These are phyloP conservation scores for Lactarius evosmus DNA, from an alignment of 768 basidiomycete species.

Conservation along the genomic window DNA sequence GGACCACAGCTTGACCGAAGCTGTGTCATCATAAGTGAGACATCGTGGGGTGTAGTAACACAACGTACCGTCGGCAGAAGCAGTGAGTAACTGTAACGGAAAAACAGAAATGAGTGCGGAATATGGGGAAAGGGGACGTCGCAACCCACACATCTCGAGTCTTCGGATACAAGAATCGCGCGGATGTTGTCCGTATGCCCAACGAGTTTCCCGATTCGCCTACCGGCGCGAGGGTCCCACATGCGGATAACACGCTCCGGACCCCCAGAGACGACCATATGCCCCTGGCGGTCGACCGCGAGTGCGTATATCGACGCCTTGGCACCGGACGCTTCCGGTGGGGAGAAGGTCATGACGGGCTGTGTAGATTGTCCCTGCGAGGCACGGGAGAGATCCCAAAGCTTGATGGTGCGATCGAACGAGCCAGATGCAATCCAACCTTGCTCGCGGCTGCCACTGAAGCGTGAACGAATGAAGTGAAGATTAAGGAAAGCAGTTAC, in stretches of 20 bases:
- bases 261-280: conserved; percentile 80
- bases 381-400: conserved; percentile 73
- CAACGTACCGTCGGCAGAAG: conserved; percentile 65
- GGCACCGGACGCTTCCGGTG: conserved; percentile 60
- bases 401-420: conserved; percentile 88
- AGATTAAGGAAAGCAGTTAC: conserved; percentile 36
- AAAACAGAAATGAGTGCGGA: conserved; percentile 8
- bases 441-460: conserved; percentile 57
- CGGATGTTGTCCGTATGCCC: conserved; percentile 98
- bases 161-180: conserved; percentile 83
- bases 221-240: conserved; percentile 91
- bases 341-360: conserved; percentile 61
- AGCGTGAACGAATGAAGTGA: conserved; percentile 22
- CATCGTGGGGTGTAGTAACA: background rate
- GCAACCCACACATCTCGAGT: conserved; percentile 78
- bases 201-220: conserved; percentile 78
- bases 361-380: conserved; percentile 34
- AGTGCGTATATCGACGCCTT: conserved; percentile 79
- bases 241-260: conserved; percentile 88
- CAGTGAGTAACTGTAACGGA: conserved; percentile 63
- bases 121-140: conserved; percentile 10
- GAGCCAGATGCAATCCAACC: conserved; percentile 92
- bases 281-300: conserved; percentile 75
- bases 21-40: conserved; percentile 31
- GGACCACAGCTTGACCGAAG: conserved; percentile 95